phyloP scores from a whole-genome alignment of 2,329 filamentous ascomycete species.

The Neoscytalidium dimidiatum region DNA sequence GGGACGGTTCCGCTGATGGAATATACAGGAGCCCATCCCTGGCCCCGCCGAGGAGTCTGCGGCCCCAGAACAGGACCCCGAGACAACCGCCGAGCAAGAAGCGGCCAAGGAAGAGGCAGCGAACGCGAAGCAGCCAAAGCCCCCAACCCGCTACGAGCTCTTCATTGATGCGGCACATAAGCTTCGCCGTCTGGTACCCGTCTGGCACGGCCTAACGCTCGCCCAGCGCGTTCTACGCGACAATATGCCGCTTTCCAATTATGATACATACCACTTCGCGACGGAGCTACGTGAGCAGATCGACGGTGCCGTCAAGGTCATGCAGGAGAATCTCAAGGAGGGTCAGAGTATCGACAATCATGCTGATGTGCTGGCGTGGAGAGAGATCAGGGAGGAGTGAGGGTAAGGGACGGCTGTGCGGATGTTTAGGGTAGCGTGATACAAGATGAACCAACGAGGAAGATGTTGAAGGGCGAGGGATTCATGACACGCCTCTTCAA shows the following conservation, averaged over 20 bases:
- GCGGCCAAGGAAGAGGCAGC: background rate
- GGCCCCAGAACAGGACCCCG: no score
- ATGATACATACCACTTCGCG: conserved; percentile 19
- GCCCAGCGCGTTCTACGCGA: conserved; percentile 42
- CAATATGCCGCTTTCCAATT: conserved; percentile 33
- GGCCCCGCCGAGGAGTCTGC: no score
- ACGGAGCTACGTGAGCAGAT: background rate
- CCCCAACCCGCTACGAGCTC: conserved; percentile 10
- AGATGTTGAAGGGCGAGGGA: background rate
- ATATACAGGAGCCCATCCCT: background rate
- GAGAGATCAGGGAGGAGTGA: background rate
- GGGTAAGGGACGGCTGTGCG: background rate
- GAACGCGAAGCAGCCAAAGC: background rate
- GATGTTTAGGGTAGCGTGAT: no score
- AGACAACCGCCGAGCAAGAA: no score
- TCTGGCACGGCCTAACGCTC: conserved; percentile 48
- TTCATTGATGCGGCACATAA: conserved; percentile 29
- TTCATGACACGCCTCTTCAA: no score
- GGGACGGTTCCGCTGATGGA: background rate
- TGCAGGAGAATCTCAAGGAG: background rate
- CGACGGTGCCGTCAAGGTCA: background rate
- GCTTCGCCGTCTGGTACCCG: conserved; percentile 30
- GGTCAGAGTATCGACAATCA: background rate
- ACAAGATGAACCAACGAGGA: background rate
- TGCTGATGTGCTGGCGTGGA: background rate